Evolutionary conservation across 2,329 filamentous ascomycete genomes (phyloP).

Genomic region (Cytospora chrysosperma): DNA sequence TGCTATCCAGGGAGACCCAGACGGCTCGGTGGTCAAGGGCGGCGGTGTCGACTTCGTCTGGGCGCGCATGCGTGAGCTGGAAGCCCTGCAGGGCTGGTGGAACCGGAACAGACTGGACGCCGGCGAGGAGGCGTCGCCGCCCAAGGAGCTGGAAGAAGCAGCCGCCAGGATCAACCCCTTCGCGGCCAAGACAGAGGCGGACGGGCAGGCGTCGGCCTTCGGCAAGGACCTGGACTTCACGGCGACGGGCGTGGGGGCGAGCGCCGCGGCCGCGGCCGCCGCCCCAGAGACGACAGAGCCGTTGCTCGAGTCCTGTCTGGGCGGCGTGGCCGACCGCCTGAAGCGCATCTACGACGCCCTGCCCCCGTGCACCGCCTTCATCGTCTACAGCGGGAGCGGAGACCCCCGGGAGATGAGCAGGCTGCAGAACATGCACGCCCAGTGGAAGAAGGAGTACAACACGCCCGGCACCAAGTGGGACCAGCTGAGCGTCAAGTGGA

Average conservation of each 20-base stretch:
- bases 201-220: constrained; percentile 13
- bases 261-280: neutral
- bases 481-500: constrained; percentile 65
- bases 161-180: constrained; percentile 21
- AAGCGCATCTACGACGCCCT: constrained; percentile 55
- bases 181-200: constrained; percentile 7
- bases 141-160: constrained; percentile 30
- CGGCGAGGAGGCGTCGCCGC: constrained; percentile 32
- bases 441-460: constrained; percentile 65
- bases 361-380: constrained; percentile 63
- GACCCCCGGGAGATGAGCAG: constrained; percentile 66
- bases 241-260: constrained; percentile 13
- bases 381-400: constrained; percentile 65
- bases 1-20: constrained; percentile 57
- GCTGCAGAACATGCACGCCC: constrained; percentile 58
- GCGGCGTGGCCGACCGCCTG: constrained; percentile 49
- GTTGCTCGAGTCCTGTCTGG: constrained; percentile 47
- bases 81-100: constrained; percentile 67
- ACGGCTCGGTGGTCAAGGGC: constrained; percentile 55
- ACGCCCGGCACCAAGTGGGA: constrained; percentile 65
- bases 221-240: constrained; percentile 19
- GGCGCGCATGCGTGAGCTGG: constrained; percentile 64
- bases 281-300: constrained; percentile 19
- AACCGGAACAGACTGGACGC: constrained; percentile 51
- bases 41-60: constrained; percentile 67